Base-by-base conservation (phyloP, 768 basidiomycete genomes). In the Naganishia vaughanmartiniae region DNA sequence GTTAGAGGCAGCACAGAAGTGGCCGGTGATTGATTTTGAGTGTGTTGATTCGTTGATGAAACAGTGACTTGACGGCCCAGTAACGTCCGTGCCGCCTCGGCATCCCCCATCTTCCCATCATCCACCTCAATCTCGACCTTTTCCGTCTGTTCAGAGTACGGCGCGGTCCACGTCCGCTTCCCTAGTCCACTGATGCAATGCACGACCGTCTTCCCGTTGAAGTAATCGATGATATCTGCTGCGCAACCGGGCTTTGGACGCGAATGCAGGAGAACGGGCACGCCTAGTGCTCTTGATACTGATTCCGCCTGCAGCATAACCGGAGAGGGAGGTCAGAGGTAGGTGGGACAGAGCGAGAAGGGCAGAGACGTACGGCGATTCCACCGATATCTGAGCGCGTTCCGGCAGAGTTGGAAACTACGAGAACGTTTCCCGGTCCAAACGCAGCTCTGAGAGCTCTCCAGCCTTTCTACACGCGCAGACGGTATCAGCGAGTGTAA, bases 341-440 rank as follows among this genome's bases (percentile, higher is more conserved):
- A 26, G 11, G 21, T 48, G 24, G 15, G 19, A 36, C 26, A 28
- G 34, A 66, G 11, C 17, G 36, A 45, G 55, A 36, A 63, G 11
- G 57, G 58, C 54, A 28, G 39, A 19, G 12, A 76, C 74, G 73
- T 67, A 92, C 94, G 81, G 93, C 90, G 54, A 97, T 86, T 17
- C 87, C 87, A 24, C 89, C 90, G 0, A 88, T 91, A 68, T 88
- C 84, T 69, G 83, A 85, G 56, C 71, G 66, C 30, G 91, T 90
- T 1, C 95, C 94, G 0, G 92, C 92, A 24, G 94, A 93, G 78
- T 99, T 99, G 80, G 91, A 92, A 39, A 98, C 94, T 55, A 98
- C 87, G 72, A 99, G 83, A 6, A 99, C 86, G 71, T 92, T 89
- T 0, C 85, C 85, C 30, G 87, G 84, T 0, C 90, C 91, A 75